Evolutionary conservation across 1,284 basidiomycete genomes (phyloP).

Genomic region (Ceratobasidium sp.): DNA sequence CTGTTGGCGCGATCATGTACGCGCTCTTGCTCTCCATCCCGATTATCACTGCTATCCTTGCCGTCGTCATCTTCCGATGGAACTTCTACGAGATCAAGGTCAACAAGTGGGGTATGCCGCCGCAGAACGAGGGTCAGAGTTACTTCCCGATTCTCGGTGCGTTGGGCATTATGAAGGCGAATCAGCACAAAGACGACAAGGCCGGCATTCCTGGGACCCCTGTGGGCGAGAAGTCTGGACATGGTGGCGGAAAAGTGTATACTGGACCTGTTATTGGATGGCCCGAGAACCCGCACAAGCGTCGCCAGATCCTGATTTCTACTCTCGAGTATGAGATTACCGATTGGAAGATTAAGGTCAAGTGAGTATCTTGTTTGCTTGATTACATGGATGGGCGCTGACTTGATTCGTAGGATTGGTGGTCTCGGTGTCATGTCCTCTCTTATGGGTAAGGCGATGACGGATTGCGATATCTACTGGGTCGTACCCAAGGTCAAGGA

Average conservation of each 20-base stretch:
- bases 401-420: constrained; percentile 66
- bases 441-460: constrained; percentile 96
- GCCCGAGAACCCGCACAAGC: constrained; percentile 90
- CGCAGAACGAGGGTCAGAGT: constrained; percentile 59
- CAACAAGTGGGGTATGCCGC: constrained; percentile 88
- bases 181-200: constrained; percentile 38
- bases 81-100: constrained; percentile 94
- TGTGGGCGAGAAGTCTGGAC: constrained; percentile 70
- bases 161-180: constrained; percentile 41
- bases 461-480: constrained; percentile 92
- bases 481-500: constrained; percentile 94
- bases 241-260: constrained; percentile 68
- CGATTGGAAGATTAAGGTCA: constrained; percentile 96
- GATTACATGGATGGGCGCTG: background rate
- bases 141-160: constrained; percentile 80
- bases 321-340: constrained; percentile 95
- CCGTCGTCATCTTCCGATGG: constrained; percentile 90
- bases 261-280: constrained; percentile 81
- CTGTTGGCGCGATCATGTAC: constrained; percentile 84
- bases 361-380: constrained; percentile 52
- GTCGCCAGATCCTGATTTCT: constrained; percentile 87
- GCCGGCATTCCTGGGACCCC: constrained; percentile 48
- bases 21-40: constrained; percentile 83
- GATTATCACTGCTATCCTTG: constrained; percentile 81
- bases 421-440: constrained; percentile 96